Evolutionary conservation across 2,329 filamentous ascomycete species (phyloP).

Genomic region (Penicillium sp.): DNA sequence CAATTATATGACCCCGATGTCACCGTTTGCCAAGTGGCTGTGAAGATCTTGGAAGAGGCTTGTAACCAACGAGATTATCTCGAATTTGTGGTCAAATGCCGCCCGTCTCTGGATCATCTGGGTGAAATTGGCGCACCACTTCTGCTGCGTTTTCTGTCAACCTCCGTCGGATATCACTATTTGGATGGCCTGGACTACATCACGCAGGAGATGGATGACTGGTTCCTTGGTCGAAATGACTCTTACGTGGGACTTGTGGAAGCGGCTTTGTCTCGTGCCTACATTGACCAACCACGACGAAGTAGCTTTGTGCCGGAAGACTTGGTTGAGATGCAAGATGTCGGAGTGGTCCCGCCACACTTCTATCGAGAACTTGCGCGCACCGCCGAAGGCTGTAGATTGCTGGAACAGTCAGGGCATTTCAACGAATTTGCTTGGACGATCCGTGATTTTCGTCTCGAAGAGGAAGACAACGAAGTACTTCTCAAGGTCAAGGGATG

Average conservation of each 20-base stretch:
- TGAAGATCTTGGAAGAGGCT: conserved; percentile 95
- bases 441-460: conserved; percentile 81
- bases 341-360: conserved; percentile 76
- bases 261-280: conserved; percentile 85
- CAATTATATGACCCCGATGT: conserved; percentile 97
- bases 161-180: conserved; percentile 96
- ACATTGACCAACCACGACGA: conserved; percentile 55
- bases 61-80: conserved; percentile 89
- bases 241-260: conserved; percentile 93
- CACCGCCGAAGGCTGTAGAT: conserved; percentile 84
- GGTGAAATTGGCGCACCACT: conserved; percentile 95
- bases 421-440: conserved; percentile 90
- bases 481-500: conserved; percentile 95
- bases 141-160: conserved; percentile 86
- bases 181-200: conserved; percentile 96
- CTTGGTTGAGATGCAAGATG: conserved; percentile 58
- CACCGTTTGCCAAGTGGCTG: conserved; percentile 90
- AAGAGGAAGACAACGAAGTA: conserved; percentile 77
- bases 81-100: conserved; percentile 94
- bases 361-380: conserved; percentile 95
- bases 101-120: conserved; percentile 88
- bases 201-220: conserved; percentile 99
- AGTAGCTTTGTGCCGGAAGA: conserved; percentile 53
- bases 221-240: conserved; percentile 96
- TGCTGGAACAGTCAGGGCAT: conserved; percentile 89